Base-by-base conservation (phyloP, 495 filamentous ascomycete species). In the Aspergillus sclerotioniger region DNA sequence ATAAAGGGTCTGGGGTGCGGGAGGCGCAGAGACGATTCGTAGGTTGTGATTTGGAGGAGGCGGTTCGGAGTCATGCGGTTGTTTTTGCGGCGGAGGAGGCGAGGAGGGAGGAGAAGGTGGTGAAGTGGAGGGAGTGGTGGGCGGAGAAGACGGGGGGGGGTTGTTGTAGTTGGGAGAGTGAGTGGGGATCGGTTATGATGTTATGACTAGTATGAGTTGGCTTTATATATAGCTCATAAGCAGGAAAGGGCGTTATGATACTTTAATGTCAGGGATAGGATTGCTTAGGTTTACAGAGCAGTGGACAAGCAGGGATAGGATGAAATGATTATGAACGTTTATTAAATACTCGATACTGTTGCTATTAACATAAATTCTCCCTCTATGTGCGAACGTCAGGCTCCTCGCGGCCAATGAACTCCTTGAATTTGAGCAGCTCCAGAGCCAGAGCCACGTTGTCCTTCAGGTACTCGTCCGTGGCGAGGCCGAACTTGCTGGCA, bases 41-140 rank as follows among this genome's bases (percentile, higher is more conserved):
- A 6, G 91, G 90, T 2, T 94, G 90, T 72, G 88, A 84, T 0
- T 67, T 94, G 3, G 91, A 95, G 55, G 95, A 98, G 63, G 82
- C 85, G 7, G 82, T 98, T 15, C 80, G 88, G 33, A 96, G 90
- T 62, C 95, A 98, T 76, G 93, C 89, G 0, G 84, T 94, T 73
- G 94, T 97, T 2, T 98, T 96, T 76, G 92, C 90, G 37, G 93
- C 93, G 0, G 95, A 98, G 72, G 88, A 96, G 64, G 91, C 93
- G 15, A 79, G 95, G 54, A 73, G 69, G 31, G 78, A 81, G 47
- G 82, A 82, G 64, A 85, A 79, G 65, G 85, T 93, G 29, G 72
- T 98, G 0, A 80, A 84, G 57, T 97, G 91, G 90, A 69, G 71
- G 53, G 71, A 81, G 29, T 97, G 92, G 93, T 96, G 91, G 90